Evolutionary conservation across 75 land plant genomes (phyloP).

Genomic region (Ceratopteris richardii): DNA sequence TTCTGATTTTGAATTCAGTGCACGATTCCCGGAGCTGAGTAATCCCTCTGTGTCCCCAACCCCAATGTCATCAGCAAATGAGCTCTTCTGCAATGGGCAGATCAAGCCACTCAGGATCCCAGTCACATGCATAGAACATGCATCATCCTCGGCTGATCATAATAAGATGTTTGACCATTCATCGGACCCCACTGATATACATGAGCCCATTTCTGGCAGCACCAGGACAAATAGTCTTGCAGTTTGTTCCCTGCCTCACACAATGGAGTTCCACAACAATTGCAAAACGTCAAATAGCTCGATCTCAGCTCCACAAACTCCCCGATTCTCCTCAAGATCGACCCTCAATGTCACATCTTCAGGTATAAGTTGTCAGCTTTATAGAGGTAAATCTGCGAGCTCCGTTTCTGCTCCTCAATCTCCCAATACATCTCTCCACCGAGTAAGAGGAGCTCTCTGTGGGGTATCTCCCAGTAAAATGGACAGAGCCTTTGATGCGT

Average conservation of each 20-base stretch:
- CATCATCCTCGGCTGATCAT: background rate
- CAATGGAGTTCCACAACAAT: no score
- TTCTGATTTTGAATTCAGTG: constrained; percentile 54
- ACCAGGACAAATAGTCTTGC: no score
- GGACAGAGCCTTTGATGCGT: background rate
- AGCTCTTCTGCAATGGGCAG: constrained; percentile 84
- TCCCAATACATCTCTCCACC: background rate
- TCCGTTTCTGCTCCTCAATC: background rate
- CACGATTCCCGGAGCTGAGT: constrained; percentile 13
- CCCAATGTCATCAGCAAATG: constrained; percentile 59
- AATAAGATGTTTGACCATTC: background rate
- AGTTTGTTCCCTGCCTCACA: no score
- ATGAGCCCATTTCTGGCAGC: no score
- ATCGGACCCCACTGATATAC: no score
- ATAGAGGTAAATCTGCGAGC: background rate
- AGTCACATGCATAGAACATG: constrained; percentile 28
- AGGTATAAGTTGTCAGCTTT: background rate
- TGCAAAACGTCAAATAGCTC: background rate
- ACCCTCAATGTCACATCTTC: background rate
- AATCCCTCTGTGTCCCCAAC: constrained; percentile 13
- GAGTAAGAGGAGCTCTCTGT: constrained; percentile 1
- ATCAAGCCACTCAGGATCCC: constrained; percentile 69
- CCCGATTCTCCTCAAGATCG: no score
- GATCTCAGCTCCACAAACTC: no score
- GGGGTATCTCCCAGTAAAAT: background rate